phyloP scores from a whole-genome alignment of 1,284 basidiomycete species.

The Rhodotorula glutinis region DNA sequence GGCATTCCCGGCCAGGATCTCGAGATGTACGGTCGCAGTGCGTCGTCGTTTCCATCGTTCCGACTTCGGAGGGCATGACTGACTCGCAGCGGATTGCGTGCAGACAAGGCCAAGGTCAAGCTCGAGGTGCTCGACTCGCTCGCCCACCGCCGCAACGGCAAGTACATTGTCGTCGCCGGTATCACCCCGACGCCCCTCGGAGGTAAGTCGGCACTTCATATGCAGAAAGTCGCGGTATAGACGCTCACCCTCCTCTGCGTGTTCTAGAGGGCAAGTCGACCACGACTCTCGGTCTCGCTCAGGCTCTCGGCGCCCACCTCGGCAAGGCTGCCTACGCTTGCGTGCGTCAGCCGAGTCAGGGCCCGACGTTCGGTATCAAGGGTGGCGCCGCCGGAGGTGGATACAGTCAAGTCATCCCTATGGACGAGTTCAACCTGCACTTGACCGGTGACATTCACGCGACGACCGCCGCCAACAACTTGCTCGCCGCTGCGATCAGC shows the following conservation, averaged over 20 bases:
- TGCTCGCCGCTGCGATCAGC: slow-evolving; percentile 91
- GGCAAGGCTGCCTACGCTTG: slow-evolving; percentile 92
- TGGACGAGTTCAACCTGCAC: slow-evolving; percentile 77
- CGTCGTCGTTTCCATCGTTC: slow-evolving; percentile 48
- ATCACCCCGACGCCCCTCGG: slow-evolving; percentile 98
- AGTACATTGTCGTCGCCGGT: slow-evolving; percentile 94
- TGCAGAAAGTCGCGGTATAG: background rate
- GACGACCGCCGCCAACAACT: slow-evolving; percentile 94
- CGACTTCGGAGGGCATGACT: background rate
- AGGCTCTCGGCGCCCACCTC: slow-evolving; percentile 93
- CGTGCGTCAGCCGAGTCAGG: slow-evolving; percentile 98
- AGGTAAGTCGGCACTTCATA: slow-evolving; percentile 53
- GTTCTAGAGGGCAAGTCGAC: slow-evolving; percentile 97
- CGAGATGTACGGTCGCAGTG: slow-evolving; percentile 92
- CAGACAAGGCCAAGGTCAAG: slow-evolving; percentile 74
- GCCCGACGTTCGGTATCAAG: slow-evolving; percentile 99
- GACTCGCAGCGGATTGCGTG: too few relatives aligned
- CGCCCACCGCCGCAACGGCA: slow-evolving; percentile 76
- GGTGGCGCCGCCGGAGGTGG: slow-evolving; percentile 98
- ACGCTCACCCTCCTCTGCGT: too few relatives aligned
- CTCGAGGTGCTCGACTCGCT: slow-evolving; percentile 83
- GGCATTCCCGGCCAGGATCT: slow-evolving; percentile 83
- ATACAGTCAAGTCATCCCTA: slow-evolving; percentile 77
- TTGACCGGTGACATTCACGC: slow-evolving; percentile 98
- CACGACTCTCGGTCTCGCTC: slow-evolving; percentile 94